Conservation (phyloP, 2,329 filamentous ascomycete genomes). For the Penicillium capsulatum region DNA sequence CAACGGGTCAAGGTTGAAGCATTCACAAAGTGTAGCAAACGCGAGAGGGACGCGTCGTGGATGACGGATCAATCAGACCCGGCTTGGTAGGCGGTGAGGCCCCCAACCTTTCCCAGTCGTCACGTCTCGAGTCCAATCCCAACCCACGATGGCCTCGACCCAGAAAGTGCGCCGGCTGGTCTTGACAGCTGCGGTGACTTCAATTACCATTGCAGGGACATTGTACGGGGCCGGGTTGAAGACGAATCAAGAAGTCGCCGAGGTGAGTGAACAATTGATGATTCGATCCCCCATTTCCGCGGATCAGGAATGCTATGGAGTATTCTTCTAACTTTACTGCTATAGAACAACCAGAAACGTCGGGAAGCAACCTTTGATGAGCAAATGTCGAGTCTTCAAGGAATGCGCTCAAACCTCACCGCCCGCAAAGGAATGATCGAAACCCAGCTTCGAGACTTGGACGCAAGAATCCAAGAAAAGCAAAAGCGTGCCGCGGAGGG, state of each 20-base stretch:
- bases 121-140: slow-evolving; percentile 5
- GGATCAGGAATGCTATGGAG: no score
- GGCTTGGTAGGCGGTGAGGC: slow-evolving; percentile 24
- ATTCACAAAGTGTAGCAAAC: slow-evolving; percentile 11
- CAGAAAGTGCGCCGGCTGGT: slow-evolving; percentile 48
- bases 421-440: slow-evolving; percentile 53
- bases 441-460: slow-evolving; percentile 53
- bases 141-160: slow-evolving; percentile 25
- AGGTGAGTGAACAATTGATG: slow-evolving; percentile 40
- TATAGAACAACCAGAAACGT: slow-evolving; percentile 45
- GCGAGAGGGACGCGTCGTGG: slow-evolving; percentile 30
- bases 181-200: slow-evolving; percentile 52
- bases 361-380: slow-evolving; percentile 52
- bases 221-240: slow-evolving; percentile 60
- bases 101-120: slow-evolving; percentile 10
- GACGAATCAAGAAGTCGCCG: slow-evolving; percentile 47
- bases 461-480: slow-evolving; percentile 41
- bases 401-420: slow-evolving; percentile 48
- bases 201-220: slow-evolving; percentile 55
- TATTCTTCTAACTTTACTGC: background rate
- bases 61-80: slow-evolving; percentile 17
- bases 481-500: slow-evolving; percentile 35
- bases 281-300: background rate
- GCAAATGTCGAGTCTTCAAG: slow-evolving; percentile 52
- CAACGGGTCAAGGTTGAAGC: slow-evolving; percentile 6